Evolutionary conservation across 345 rosid species (phyloP).

Genomic region (Gossypium bickii): DNA sequence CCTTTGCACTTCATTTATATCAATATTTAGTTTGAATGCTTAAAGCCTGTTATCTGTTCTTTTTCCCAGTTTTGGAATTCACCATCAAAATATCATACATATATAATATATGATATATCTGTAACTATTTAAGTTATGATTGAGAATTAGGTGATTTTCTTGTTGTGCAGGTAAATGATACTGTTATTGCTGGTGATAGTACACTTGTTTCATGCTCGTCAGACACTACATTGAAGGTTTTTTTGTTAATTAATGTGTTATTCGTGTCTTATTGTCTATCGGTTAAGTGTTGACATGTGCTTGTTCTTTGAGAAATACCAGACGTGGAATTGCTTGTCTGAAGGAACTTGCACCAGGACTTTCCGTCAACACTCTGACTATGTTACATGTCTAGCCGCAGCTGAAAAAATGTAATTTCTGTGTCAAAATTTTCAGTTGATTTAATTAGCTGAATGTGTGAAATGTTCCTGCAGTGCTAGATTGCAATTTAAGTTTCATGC

Average conservation of each 20-base stretch:
- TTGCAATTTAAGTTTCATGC: constrained; percentile 18
- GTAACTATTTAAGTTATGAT: background rate
- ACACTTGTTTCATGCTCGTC: constrained; percentile 95
- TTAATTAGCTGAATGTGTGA: constrained; percentile 23
- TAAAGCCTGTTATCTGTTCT: background rate
- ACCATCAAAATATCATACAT: background rate
- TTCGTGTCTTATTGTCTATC: constrained; percentile 19
- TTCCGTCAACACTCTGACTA: constrained; percentile 96
- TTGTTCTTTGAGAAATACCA: constrained; percentile 24
- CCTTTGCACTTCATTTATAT: background rate
- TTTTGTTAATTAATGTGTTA: constrained; percentile 3
- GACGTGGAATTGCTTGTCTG: constrained; percentile 88
- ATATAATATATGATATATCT: background rate
- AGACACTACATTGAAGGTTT: constrained; percentile 92
- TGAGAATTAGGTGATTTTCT: background rate
- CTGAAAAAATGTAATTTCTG: constrained; percentile 80
- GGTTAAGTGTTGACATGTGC: constrained; percentile 1
- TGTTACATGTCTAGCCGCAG: constrained; percentile 88
- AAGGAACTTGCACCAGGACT: constrained; percentile 80
- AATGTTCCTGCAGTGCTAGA: constrained; percentile 22
- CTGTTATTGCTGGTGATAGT: constrained; percentile 67
- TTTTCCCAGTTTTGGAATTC: background rate
- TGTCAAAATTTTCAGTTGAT: constrained; percentile 23
- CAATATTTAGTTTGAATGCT: constrained; percentile 5
- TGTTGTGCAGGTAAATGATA: constrained; percentile 82